phyloP scores from a whole-genome alignment of 257 asterid species.

The Ajuga chamaepitys region DNA sequence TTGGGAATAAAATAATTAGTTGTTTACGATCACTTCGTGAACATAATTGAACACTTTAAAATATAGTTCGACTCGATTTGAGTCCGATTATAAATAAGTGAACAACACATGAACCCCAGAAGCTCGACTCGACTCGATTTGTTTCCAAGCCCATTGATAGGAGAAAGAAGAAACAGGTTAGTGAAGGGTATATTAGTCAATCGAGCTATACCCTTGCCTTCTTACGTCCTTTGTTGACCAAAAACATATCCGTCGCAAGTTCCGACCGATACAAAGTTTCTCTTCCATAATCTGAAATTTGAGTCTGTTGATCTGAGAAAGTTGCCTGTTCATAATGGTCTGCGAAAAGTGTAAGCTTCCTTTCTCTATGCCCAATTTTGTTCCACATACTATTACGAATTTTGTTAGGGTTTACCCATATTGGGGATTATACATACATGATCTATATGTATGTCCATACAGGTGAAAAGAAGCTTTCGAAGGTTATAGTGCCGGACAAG shows the following conservation, averaged over 20 bases:
- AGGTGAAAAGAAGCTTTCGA: slow-evolving; percentile 94
- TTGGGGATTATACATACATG: slow-evolving; percentile 15
- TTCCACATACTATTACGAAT: not conserved
- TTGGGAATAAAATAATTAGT: no score
- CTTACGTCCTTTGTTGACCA: no score
- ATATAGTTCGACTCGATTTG: no score
- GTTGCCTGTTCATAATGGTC: slow-evolving; percentile 40
- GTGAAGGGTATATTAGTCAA: no score
- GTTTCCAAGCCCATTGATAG: no score
- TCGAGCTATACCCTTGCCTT: no score
- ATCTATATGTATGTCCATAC: not conserved
- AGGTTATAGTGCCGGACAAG: slow-evolving; percentile 96
- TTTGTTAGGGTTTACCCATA: slow-evolving; percentile 30
- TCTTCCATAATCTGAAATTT: not conserved
- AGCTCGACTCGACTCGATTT: no score
- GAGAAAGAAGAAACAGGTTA: no score
- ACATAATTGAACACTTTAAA: no score
- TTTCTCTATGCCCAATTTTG: not conserved
- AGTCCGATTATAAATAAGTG: no score
- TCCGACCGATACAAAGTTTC: not conserved
- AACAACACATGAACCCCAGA: no score
- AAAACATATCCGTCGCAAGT: not conserved
- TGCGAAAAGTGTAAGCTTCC: slow-evolving; percentile 71
- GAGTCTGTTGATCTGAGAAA: not conserved
- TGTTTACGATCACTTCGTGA: no score